Conservation (phyloP, 2,329 filamentous ascomycete genomes). For the Coniochaeta sp. region DNA sequence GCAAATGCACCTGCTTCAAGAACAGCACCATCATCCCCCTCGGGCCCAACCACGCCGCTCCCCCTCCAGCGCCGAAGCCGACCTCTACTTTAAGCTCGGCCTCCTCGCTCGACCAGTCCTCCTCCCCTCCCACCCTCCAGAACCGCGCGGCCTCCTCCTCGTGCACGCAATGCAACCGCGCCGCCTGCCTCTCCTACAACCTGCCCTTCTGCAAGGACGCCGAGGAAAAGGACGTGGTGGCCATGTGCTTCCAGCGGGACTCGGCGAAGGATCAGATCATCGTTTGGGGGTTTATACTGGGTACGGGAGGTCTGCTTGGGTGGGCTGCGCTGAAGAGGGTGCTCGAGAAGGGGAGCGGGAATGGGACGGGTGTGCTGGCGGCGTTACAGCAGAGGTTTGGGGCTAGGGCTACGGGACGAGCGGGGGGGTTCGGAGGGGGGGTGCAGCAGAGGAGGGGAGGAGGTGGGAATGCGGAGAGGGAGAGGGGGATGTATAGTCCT, state of each 20-base stretch:
- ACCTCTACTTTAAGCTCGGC: slow-evolving; percentile 12
- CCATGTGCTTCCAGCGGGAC: slow-evolving; percentile 60
- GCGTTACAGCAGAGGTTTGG: not conserved
- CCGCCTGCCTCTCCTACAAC: slow-evolving; percentile 54
- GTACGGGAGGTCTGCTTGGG: slow-evolving; percentile 49
- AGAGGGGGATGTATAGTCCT: slow-evolving; percentile 1
- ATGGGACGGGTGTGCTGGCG: slow-evolving; percentile 4
- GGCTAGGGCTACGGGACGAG: not conserved
- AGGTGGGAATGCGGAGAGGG: not conserved
- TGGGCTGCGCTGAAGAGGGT: slow-evolving; percentile 50
- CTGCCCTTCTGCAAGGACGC: slow-evolving; percentile 58
- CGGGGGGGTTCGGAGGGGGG: not conserved
- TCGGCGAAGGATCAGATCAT: slow-evolving; percentile 61
- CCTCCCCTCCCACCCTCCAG: slow-evolving; percentile 7
- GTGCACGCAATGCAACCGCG: slow-evolving; percentile 57
- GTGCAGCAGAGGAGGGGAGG: not conserved
- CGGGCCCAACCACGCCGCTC: slow-evolving; percentile 31
- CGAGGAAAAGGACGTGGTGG: slow-evolving; percentile 54
- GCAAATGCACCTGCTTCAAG: slow-evolving; percentile 65
- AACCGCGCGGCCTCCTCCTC: slow-evolving; percentile 33
- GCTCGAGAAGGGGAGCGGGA: slow-evolving; percentile 20
- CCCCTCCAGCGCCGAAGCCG: slow-evolving; percentile 8
- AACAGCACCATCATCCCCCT: slow-evolving; percentile 62
- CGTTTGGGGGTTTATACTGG: slow-evolving; percentile 57
- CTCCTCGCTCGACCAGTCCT: slow-evolving; percentile 9